A percentile compares a stretch with the other conserved stretches of the same genome.
phyloP scores from a whole-genome alignment of 2,329 filamentous ascomycete species.

The Colletotrichum euphorbiae region DNA sequence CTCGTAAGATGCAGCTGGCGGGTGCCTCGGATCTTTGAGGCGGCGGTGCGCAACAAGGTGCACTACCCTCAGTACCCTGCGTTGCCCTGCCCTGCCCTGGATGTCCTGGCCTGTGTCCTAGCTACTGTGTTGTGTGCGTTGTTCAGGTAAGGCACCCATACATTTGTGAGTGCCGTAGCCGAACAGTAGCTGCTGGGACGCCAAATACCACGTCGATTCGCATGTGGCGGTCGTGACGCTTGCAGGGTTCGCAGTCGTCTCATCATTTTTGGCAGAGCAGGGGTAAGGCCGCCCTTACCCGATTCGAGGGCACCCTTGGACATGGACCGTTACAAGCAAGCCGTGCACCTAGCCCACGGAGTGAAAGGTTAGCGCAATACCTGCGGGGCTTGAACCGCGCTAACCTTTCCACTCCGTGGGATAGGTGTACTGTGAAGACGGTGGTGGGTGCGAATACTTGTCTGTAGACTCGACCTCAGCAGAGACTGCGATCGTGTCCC shows the following conservation, averaged over 20 bases:
- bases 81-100: slow-evolving; percentile 12
- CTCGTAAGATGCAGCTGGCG: slow-evolving; percentile 35
- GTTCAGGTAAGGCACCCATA: slow-evolving; percentile 23
- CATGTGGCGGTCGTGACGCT: slow-evolving; percentile 32
- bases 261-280: slow-evolving; percentile 28
- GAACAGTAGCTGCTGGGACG: slow-evolving; percentile 1
- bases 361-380: no score
- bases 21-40: slow-evolving; percentile 38
- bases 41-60: slow-evolving; percentile 32
- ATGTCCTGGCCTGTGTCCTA: slow-evolving; percentile 12
- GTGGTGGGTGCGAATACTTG: background rate
- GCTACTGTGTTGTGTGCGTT: background rate
- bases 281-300: slow-evolving; percentile 12
- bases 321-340: slow-evolving; percentile 12
- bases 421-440: slow-evolving; percentile 1
- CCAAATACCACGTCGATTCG: slow-evolving; percentile 30
- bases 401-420: no score
- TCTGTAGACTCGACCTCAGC: background rate
- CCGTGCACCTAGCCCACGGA: no score
- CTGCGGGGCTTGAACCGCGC: no score
- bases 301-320: slow-evolving; percentile 25
- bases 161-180: slow-evolving; percentile 20
- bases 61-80: slow-evolving; percentile 24
- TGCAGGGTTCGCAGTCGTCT: slow-evolving; percentile 35
- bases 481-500: background rate